Evolutionary conservation across 352 stramenopile species (phyloP).

Genomic region (Pythium chondricola): DNA sequence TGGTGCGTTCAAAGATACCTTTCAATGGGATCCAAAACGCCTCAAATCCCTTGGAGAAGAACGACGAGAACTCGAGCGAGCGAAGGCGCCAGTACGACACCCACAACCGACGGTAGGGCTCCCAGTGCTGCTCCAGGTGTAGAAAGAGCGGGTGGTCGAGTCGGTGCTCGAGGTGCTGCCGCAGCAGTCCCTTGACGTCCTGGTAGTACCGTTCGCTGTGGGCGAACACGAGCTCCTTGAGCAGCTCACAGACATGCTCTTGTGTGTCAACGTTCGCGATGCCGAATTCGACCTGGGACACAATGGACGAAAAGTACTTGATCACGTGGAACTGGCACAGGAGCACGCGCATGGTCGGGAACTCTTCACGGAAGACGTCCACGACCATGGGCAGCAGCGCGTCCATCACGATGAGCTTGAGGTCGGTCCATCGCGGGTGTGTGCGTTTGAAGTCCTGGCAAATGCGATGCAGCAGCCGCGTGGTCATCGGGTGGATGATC

Average conservation of each 20-base stretch:
- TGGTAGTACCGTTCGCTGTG: constrained; percentile 42
- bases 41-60: constrained; percentile 58
- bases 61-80: constrained; percentile 53
- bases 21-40: constrained; percentile 64
- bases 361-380: constrained; percentile 48
- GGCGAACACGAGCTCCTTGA: constrained; percentile 65
- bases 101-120: constrained; percentile 54
- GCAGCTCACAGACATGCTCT: constrained; percentile 35
- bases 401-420: constrained; percentile 65
- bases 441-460: constrained; percentile 74
- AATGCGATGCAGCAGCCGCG: constrained; percentile 46
- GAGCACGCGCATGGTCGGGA: constrained; percentile 45
- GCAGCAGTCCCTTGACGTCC: constrained; percentile 36
- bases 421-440: constrained; percentile 48
- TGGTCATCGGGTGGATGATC: constrained; percentile 36
- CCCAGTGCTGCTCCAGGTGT: constrained; percentile 50
- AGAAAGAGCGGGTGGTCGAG: constrained; percentile 36
- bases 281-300: constrained; percentile 35
- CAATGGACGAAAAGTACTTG: constrained; percentile 47
- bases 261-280: constrained; percentile 30
- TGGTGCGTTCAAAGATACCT: constrained; percentile 38
- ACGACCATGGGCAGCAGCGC: constrained; percentile 47
- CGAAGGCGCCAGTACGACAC: constrained; percentile 54
- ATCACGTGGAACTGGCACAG: constrained; percentile 70
- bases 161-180: constrained; percentile 28